Percentiles rank a stretch among this genome's conserved stretches.
Conservation (phyloP, 768 basidiomycete species). For the Trametes cingulata region DNA sequence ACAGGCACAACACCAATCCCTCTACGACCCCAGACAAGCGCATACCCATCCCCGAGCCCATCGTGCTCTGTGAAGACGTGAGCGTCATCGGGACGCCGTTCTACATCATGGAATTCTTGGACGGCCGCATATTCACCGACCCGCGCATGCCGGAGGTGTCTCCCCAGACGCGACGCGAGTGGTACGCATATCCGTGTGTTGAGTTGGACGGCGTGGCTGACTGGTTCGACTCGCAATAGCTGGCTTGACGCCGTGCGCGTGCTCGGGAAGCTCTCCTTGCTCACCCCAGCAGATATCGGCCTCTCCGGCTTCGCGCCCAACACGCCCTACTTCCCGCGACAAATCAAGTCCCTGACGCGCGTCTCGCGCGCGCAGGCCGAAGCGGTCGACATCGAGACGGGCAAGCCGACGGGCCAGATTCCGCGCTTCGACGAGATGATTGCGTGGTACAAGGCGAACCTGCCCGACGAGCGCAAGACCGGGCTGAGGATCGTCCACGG, state of each 20-base stretch:
- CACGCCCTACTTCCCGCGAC: slow-evolving; percentile 87
- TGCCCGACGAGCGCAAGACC: slow-evolving; percentile 75
- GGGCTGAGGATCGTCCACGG: slow-evolving; percentile 93
- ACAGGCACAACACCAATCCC: slow-evolving; percentile 63
- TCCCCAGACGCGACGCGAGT: slow-evolving; percentile 63
- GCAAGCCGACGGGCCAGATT: slow-evolving; percentile 62
- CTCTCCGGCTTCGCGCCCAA: slow-evolving; percentile 71
- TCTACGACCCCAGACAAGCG: slow-evolving; percentile 48
- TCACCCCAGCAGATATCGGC: slow-evolving; percentile 66
- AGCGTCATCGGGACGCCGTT: slow-evolving; percentile 84
- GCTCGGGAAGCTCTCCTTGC: slow-evolving; percentile 65
- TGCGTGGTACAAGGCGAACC: slow-evolving; percentile 70
- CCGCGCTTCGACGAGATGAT: slow-evolving; percentile 74
- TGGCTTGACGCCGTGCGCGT: slow-evolving; percentile 78
- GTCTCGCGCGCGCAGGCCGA: slow-evolving; percentile 80
- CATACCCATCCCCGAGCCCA: slow-evolving; percentile 86
- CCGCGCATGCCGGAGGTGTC: slow-evolving; percentile 69
- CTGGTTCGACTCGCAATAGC: slow-evolving; percentile 38
- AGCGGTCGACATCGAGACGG: slow-evolving; percentile 65
- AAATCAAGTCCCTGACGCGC: slow-evolving; percentile 84
- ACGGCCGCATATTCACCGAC: slow-evolving; percentile 94
- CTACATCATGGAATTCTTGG: slow-evolving; percentile 95
- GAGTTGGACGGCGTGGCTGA: background rate
- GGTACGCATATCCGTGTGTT: slow-evolving; percentile 47
- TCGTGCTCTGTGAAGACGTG: slow-evolving; percentile 78